Base-by-base conservation (phyloP, 345 rosid genomes). In the Citrus trifoliata region DNA sequence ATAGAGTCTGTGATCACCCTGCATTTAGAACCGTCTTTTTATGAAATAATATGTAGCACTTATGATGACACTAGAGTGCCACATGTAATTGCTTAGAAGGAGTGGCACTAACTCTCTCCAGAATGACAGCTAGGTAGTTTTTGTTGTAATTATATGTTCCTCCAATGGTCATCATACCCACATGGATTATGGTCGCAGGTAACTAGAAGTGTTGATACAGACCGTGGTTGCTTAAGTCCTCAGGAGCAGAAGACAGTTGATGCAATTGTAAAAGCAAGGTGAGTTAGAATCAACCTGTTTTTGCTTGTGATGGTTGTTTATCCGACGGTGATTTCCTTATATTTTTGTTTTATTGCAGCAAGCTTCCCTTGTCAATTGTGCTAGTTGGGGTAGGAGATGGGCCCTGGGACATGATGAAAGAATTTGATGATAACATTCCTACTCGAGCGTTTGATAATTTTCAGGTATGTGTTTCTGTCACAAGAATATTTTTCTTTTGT, bases 301-400 rank as follows among this genome's bases (percentile, higher is more conserved):
- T 67, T 48, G 48, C 67, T 32, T 76, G 48, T 65, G 48, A 22
- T 40, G 22, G 30, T 83, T 65, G 65, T 81, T 59, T 71, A 1
- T 75, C 69, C 7, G 5, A n/a, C 42, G 35, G 12, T 64, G 58
- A 21, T 6, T 25, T 81, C 71, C 81, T 70, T 22, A 78, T 67
- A 63, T 67, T 30, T 85, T 80, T 79, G 67, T 28, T 75, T 38
- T 56, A 46, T 75, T 76, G 25, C 88, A 92, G 96, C 78, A 85
- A 93, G 83, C 91, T 92, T 85, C 98, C 98, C 33, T 75, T 97
- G 67, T 94, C 98, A 33, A 93, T 97, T 64, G 83, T 94, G 63
- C 85, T 94, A 74, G 98, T 97, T 0, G 99, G 99, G 69, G 98
- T 97, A 1, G 99, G 99, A 30, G 99, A 97, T 83, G 99, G 99